These are phyloP conservation scores for Spinellus fusiger DNA, from an alignment of 192 early-diverging fungal species.

Conservation along the genomic window DNA sequence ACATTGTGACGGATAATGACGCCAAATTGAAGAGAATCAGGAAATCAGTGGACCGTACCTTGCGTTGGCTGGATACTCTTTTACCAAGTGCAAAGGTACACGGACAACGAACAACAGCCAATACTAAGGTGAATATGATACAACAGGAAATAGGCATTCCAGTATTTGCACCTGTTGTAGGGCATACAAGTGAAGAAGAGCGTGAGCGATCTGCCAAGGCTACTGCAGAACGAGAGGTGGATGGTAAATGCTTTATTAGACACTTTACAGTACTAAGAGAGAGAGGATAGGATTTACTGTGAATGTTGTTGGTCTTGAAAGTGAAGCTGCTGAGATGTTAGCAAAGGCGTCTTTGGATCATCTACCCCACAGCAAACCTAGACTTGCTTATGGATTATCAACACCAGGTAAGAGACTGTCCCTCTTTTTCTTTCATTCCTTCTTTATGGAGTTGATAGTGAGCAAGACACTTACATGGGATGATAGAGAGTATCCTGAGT, in stretches of 20 bases:
- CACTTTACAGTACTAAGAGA: too few species aligned
- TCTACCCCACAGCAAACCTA: conserved; percentile 48
- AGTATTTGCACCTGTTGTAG: conserved; percentile 46
- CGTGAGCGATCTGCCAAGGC: conserved; percentile 39
- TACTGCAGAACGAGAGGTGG: conserved; percentile 37
- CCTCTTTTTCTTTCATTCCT: too few species aligned
- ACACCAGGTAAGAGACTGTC: conserved; percentile 38
- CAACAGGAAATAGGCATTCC: conserved; percentile 19
- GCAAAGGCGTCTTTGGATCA: conserved; percentile 41
- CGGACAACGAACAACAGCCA: neutral
- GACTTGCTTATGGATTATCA: conserved; percentile 46
- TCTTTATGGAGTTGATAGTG: too few species aligned
- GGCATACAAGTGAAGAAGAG: conserved; percentile 39
- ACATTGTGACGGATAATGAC: conserved; percentile 33
- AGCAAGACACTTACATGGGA: neutral
- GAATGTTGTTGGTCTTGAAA: conserved; percentile 32
- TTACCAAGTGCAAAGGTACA: conserved; percentile 30
- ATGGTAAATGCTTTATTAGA: conserved; percentile 20
- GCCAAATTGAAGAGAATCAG: conserved; percentile 36
- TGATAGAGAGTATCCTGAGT: conserved; percentile 41
- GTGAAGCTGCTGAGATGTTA: conserved; percentile 23
- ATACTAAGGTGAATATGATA: neutral
- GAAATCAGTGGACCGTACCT: conserved; percentile 42
- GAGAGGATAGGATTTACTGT: conserved; percentile 52
- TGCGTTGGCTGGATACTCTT: conserved; percentile 43